Conservation (phyloP, 805 yeast genomes). For the Starmera amethionina region DNA sequence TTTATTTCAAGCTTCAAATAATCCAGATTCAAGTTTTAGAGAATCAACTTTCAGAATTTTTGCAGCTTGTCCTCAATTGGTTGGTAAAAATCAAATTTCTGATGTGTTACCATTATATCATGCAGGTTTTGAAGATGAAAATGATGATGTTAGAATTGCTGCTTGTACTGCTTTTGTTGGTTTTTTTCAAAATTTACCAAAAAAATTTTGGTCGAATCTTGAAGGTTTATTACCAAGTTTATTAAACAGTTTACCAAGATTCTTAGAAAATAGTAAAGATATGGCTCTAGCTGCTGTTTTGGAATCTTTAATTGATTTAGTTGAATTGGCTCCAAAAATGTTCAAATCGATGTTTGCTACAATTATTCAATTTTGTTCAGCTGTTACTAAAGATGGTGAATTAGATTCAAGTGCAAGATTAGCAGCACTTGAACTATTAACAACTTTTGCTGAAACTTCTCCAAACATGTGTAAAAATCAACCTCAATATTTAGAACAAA, state of each 20-base stretch:
- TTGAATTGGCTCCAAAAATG: slow-evolving; percentile 89
- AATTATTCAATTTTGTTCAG: slow-evolving; percentile 78
- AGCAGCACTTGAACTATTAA: slow-evolving; percentile 79
- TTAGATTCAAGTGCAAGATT: slow-evolving; percentile 72
- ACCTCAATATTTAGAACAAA: slow-evolving; percentile 55
- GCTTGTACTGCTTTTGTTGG: slow-evolving; percentile 91
- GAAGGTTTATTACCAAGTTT: slow-evolving; percentile 75
- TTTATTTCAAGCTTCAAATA: slow-evolving; percentile 53
- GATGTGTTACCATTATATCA: slow-evolving; percentile 62
- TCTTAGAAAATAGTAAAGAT: slow-evolving; percentile 71
- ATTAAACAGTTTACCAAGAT: slow-evolving; percentile 78
- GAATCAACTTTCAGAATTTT: slow-evolving; percentile 90
- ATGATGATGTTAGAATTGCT: slow-evolving; percentile 81
- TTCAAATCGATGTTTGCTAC: slow-evolving; percentile 85
- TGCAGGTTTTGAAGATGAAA: slow-evolving; percentile 68
- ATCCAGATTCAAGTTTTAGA: slow-evolving; percentile 54
- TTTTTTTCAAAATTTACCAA: slow-evolving; percentile 75
- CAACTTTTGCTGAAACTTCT: slow-evolving; percentile 86
- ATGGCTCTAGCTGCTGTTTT: slow-evolving; percentile 78
- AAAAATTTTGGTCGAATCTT: slow-evolving; percentile 65
- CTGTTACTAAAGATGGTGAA: slow-evolving; percentile 72
- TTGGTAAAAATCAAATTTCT: slow-evolving; percentile 47
- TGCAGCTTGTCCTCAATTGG: slow-evolving; percentile 71
- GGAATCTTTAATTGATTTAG: slow-evolving; percentile 82
- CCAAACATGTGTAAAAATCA: slow-evolving; percentile 91